Evolutionary conservation across 805 yeast species (phyloP), one percentile per base, ranked within the genome.

Genomic region (Alloascoidea africana): DNA sequence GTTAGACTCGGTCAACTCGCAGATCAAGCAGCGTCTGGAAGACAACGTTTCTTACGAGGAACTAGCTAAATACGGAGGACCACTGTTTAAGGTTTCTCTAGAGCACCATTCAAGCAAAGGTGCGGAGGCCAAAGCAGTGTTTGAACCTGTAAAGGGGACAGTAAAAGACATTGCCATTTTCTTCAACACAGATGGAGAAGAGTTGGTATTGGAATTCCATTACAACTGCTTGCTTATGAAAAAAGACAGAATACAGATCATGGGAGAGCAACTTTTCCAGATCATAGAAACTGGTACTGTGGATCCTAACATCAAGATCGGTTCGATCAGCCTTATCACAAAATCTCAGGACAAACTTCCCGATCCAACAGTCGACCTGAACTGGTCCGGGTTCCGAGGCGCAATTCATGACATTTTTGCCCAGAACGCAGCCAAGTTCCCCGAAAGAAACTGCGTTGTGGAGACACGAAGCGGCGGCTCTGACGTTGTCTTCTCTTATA

Each of bases 351-450:
- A 49, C 34, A 44, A 55, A 0, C 63, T 93, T 39, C 98, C 98
- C 4, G 87, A 87, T 54, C 97, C 99, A 34, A 82, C 85, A 5
- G 55, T 62, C 5, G 80, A 86, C 48, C 66, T 91, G 45, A 94
- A 86, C 58, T 91, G 96, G 96, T 65, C 76, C 33, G 81, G 80
- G 18, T 91, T 73, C 58, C 70, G 93, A 46, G 98, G 99, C 35
- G 87, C 97, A 13, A 93, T 91, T 49, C 99, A 91, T 52, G 98
- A 91, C 51, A 87, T 91, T 34, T 91, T 91, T 59, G 77, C 81
- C 58, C 74, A 68, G 41, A 93, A 91, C 53, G 96, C 98, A 11
- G 74, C 66, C 35, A 68, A 68, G 47, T 76, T 72, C 54, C 98
- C 98, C 2, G 86, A 83, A 23, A 71, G 94, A 53, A 66, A 81